Conservation (phyloP, 306 rosid species). For the Cyclanthera cordifolia region DNA sequence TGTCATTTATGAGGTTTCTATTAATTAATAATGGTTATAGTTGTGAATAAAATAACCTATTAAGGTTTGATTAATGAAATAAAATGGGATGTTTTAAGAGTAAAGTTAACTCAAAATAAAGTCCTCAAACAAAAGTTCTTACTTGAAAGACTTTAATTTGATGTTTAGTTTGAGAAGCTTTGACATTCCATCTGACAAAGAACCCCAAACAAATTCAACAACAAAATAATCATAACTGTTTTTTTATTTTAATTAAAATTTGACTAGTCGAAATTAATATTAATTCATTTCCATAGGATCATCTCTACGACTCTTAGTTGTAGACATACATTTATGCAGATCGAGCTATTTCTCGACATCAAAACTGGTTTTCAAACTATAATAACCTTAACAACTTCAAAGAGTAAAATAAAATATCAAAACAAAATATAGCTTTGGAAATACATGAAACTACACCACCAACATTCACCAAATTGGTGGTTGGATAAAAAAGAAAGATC, state of each 20-base stretch:
- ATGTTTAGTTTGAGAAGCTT: neutral
- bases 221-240: neutral
- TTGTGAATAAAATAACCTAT: too few species aligned
- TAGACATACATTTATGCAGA: too few species aligned
- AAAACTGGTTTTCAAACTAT: neutral
- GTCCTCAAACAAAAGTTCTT: neutral
- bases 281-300: too few species aligned
- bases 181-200: neutral
- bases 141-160: neutral
- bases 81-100: neutral
- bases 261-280: too few species aligned
- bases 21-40: too few species aligned
- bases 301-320: too few species aligned
- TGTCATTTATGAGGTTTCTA: too few species aligned
- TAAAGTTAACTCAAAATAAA: neutral
- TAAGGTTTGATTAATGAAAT: neutral
- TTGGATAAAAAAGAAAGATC: slow-evolving; percentile 25
- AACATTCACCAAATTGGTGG: slow-evolving; percentile 71
- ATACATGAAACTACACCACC: slow-evolving; percentile 4
- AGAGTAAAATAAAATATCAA: neutral
- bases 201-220: neutral
- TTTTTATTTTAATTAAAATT: too few species aligned
- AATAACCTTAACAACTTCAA: neutral
- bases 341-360: too few species aligned
- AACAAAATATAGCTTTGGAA: neutral